Base-by-base conservation (phyloP, 2,329 filamentous ascomycete species). In the Neodidymelliopsis sp. region DNA sequence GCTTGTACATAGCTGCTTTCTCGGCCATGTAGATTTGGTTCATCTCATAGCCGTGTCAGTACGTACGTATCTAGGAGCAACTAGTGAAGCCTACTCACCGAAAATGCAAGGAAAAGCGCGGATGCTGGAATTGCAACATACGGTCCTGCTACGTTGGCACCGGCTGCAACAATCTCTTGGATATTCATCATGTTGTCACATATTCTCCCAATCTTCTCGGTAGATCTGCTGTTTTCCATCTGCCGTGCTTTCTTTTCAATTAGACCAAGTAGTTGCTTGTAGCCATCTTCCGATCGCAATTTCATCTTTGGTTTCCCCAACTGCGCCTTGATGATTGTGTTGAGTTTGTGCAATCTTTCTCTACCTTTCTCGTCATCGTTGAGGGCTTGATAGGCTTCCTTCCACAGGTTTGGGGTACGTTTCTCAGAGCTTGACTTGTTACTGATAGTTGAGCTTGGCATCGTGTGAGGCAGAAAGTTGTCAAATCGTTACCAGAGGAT, bases 71-170 rank as follows among this genome's bases (percentile, higher is more conserved):
- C 1, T n/a, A n/a, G n/a, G n/a, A n/a, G n/a, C 7, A n/a, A 4
- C 13, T 8, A 23, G 12, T 7, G 4, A 2, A 6, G 18, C 3
- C 5, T 2, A 28, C 56, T 15, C 42, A 61, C 58, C 9, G 56
- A 53, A 24, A 61, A 61, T 5, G 46, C 58, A 22, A 57, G 35
- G 24, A 61, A 57, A 4, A 59, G 16, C 9, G 58, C 58, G 1
- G 56, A 56, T 10, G 49, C 54, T 10, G 56, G 54, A 4, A 59
- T 56, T 1, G 56, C 58, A 19, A 59, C 49, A 37, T 59, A 61
- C 0, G 56, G 58, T 9, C 58, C 58, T 29, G 43, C 58, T 3
- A 56, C 54, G 16, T 41, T 50, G 5, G 54, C 54, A 13, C 51
- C 58, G 8, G 53, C 49, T 9, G 49, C 40, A 11, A 61, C 52